A percentile compares a stretch with the other conserved stretches of the same genome.
Evolutionary conservation across 108 stramenopile genomes (phyloP).

Genomic region (Phaeodactylum tricornutum): DNA sequence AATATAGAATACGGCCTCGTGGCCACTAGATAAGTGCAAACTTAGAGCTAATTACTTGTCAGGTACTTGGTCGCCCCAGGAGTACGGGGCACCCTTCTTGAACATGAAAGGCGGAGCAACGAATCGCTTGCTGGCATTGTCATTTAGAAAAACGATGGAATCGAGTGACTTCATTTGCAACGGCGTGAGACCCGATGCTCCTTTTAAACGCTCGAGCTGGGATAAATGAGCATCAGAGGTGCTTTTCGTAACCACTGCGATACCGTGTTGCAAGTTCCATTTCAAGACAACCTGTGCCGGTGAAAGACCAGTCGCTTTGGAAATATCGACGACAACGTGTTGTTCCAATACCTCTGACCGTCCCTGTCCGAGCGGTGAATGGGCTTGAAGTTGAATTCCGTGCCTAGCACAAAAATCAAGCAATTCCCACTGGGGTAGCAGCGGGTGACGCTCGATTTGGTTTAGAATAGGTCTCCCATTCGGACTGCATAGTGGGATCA

Average conservation of each 20-base stretch:
- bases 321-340: conserved; percentile 5
- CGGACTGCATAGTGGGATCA: conserved; percentile 18
- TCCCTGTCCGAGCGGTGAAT: conserved; percentile 38
- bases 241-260: conserved; percentile 50
- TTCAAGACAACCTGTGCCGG: conserved; percentile 49
- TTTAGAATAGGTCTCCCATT: conserved; percentile 38
- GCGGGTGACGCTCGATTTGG: conserved; percentile 62
- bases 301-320: conserved; percentile 23
- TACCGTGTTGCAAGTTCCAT: conserved; percentile 71
- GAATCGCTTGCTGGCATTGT: conserved; percentile 30
- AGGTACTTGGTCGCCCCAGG: too few relatives aligned
- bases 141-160: too few relatives aligned
- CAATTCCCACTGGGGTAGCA: conserved; percentile 30
- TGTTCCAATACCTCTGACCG: conserved; percentile 38
- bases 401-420: conserved; percentile 40
- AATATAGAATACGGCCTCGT: too few relatives aligned
- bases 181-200: neutral
- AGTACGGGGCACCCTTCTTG: too few relatives aligned
- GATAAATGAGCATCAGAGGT: conserved; percentile 22
- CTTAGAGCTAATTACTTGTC: too few relatives aligned
- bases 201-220: neutral
- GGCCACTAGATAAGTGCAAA: too few relatives aligned
- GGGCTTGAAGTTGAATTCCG: conserved; percentile 33
- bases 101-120: conserved; percentile 75
- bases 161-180: conserved; percentile 46